Conservation (phyloP, 164 flowering plant species). For the Cinnamomum micranthum region DNA sequence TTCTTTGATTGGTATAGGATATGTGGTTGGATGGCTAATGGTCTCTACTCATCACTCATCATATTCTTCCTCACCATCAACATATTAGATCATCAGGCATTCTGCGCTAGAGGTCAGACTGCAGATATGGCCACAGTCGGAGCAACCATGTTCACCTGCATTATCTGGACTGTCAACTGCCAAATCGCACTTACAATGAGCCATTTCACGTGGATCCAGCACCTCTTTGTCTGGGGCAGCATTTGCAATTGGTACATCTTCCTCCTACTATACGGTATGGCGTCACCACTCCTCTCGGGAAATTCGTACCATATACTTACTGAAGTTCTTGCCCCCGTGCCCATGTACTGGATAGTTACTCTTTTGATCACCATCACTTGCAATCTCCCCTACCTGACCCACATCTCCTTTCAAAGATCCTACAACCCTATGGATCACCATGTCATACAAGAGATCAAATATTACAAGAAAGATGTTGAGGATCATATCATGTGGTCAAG, state of each 20-base stretch:
- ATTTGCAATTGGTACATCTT: conserved; percentile 65
- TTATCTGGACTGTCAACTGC: conserved; percentile 76
- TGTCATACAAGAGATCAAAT: conserved; percentile 92
- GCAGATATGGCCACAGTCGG: conserved; percentile 79
- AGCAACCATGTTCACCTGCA: conserved; percentile 84
- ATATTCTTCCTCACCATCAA: conserved; percentile 59
- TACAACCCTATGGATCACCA: conserved; percentile 91
- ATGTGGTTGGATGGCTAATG: conserved; percentile 89
- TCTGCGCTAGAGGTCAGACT: conserved; percentile 65
- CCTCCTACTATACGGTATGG: conserved; percentile 56
- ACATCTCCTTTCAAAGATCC: conserved; percentile 67
- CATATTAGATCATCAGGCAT: conserved; percentile 63
- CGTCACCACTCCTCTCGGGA: conserved; percentile 35
- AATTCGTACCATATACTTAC: conserved; percentile 53
- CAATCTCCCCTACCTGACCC: conserved; percentile 58
- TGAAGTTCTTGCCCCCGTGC: conserved; percentile 85
- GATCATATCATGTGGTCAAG: conserved; percentile 82
- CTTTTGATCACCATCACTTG: conserved; percentile 53
- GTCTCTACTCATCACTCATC: conserved; percentile 59
- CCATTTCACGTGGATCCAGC: conserved; percentile 93
- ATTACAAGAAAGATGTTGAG: conserved; percentile 76
- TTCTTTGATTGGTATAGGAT: conserved; percentile 88
- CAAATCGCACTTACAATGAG: conserved; percentile 89
- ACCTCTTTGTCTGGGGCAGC: conserved; percentile 82
- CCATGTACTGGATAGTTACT: conserved; percentile 68